Conservation (phyloP, 345 rosid species). For the Zanthoxylum bungeanum region DNA sequence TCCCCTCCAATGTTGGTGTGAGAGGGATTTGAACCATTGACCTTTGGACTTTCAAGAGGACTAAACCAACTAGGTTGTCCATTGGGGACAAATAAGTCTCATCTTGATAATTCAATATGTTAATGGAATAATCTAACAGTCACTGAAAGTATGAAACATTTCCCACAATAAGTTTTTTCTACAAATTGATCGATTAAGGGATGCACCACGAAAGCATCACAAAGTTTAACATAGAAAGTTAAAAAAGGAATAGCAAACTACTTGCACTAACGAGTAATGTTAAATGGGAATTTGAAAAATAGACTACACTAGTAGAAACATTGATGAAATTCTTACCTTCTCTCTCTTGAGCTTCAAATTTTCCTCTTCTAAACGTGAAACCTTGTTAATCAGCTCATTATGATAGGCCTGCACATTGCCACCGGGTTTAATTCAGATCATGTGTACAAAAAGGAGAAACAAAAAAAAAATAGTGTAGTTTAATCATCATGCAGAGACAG, state of each 20-base stretch:
- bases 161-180: not conserved
- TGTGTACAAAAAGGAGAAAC: not conserved
- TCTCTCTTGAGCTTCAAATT: slow-evolving; percentile 55
- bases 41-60: not conserved
- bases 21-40: not conserved
- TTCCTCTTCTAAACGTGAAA: slow-evolving; percentile 45
- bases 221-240: not conserved
- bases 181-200: not conserved
- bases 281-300: not conserved
- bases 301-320: not conserved
- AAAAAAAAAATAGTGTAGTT: not conserved
- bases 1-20: not conserved
- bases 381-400: slow-evolving; percentile 54
- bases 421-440: not conserved
- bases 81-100: not conserved
- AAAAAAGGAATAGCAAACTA: not conserved
- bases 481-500: not conserved
- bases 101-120: not conserved
- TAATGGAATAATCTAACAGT: not conserved
- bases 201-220: not conserved
- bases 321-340: slow-evolving; percentile 35
- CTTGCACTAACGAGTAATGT: not conserved
- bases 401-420: slow-evolving; percentile 49
- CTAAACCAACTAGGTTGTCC: not conserved
- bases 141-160: not conserved